Evolutionary conservation across 129 eudicot species (phyloP), one percentile per base, ranked within the genome.

Genomic region (Flaveria linearis): DNA sequence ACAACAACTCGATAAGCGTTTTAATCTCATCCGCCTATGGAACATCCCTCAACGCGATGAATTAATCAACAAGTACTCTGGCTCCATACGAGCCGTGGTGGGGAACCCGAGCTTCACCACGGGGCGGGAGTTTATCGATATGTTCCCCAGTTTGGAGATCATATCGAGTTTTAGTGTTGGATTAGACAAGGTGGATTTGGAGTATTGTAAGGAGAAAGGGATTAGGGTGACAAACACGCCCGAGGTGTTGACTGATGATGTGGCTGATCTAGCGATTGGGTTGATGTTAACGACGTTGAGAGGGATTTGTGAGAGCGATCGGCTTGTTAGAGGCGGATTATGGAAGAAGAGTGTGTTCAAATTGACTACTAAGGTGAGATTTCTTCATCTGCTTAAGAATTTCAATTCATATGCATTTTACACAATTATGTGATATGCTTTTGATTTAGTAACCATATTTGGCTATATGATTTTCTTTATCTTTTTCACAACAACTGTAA

Each of bases 141-240:
- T 84, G 51, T 81, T 89, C 4, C 88, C 91, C 52, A 60, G 20
- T 13, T 47, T 89, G 74, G 91, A 89, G 71, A 89, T 89, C 69
- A 80, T 89, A 15, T 69, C 96, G 18, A 86, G 82, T 33, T 84
- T 22, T 78, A 85, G 96, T 50, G 88, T 87, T 9, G 96, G 96
- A 7, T 41, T 87, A 68, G 88, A 89, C 63, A 83, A 83, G 71
- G 79, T 87, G 13, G 89, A 89, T 79, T 78, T 89, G 80, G 91
- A 4, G 15, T 81, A 84, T 71, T 89, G 91, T 72, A 87, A 85
- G 78, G 86, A 76, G 79, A 89, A 77, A 78, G 89, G 91, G 23
- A 83, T 89, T 71, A 78, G 89, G 81, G 96, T 89, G 52, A 86
- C 85, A 0, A 82, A 85, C 77, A 87, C 91, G 23, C 96, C 91